phyloP scores from a whole-genome alignment of 192 early-diverging fungal genomes.

The Chytriomyces sp. region DNA sequence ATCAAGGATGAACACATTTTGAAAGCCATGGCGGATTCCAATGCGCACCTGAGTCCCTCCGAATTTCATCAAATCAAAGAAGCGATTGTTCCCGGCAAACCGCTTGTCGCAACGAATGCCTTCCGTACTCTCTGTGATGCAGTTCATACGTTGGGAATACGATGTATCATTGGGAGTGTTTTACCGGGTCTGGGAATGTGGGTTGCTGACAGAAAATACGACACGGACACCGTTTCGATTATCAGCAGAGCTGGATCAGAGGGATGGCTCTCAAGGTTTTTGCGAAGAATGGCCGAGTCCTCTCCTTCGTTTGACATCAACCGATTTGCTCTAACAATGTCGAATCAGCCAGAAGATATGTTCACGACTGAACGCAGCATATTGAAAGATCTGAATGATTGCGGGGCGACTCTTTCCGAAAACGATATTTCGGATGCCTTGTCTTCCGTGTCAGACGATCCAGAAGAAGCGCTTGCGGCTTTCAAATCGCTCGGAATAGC shows the following conservation, averaged over 20 bases:
- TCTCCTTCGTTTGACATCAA: slow-evolving; percentile 22
- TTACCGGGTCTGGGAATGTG: slow-evolving; percentile 19
- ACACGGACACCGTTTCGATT: slow-evolving; percentile 1
- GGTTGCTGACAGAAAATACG: slow-evolving; percentile 18
- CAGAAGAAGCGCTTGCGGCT: neutral
- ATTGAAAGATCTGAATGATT: neutral
- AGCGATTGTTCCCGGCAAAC: slow-evolving; percentile 31
- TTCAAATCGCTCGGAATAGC: slow-evolving; percentile 17
- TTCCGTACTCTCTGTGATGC: slow-evolving; percentile 18
- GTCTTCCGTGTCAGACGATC: neutral
- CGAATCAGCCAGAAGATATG: neutral
- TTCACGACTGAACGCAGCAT: neutral
- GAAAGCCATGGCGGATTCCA: slow-evolving; percentile 4
- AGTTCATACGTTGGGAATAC: slow-evolving; percentile 20
- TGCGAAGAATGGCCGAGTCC: slow-evolving; percentile 3
- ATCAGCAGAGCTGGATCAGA: slow-evolving; percentile 10
- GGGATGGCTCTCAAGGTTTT: slow-evolving; percentile 17
- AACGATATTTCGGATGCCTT: neutral
- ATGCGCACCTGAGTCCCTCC: neutral
- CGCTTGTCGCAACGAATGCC: slow-evolving; percentile 24
- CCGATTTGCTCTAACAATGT: neutral
- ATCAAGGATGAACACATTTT: slow-evolving; percentile 29
- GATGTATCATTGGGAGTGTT: slow-evolving; percentile 9
- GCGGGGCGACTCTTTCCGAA: neutral
- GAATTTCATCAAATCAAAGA: slow-evolving; percentile 29